Percentiles rank a stretch among this genome's conserved stretches.
Evolutionary conservation across 495 filamentous ascomycete species (phyloP).

Genomic region (Sphaerosporella brunnea): DNA sequence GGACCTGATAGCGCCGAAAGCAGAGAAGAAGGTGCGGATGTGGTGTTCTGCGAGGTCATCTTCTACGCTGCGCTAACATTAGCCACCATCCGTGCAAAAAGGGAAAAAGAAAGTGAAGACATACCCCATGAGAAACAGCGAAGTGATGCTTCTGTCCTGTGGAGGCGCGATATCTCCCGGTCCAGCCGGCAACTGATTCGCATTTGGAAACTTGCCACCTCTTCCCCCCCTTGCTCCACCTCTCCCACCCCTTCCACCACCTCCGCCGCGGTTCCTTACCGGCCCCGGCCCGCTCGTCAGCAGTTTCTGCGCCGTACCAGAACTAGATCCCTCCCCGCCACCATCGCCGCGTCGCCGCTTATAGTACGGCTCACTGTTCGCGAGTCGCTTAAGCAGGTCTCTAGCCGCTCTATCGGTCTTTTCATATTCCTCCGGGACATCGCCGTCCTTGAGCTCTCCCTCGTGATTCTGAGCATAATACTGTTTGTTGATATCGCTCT

Average conservation of each 20-base stretch:
- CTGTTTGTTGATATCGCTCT: conserved; percentile 82
- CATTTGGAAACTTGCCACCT: conserved; percentile 47
- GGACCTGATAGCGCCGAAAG: conserved; percentile 72
- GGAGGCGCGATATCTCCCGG: conserved; percentile 73
- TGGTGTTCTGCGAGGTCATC: conserved; percentile 88
- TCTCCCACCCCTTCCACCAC: conserved; percentile 30
- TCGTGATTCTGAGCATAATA: conserved; percentile 97
- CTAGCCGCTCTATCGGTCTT: conserved; percentile 92
- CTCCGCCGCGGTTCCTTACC: conserved; percentile 44
- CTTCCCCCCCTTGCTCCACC: conserved; percentile 30
- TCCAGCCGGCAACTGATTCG: conserved; percentile 56
- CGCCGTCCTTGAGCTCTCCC: conserved; percentile 79
- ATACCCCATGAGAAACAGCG: conserved; percentile 71
- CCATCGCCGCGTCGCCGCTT: conserved; percentile 46
- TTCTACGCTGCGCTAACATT: conserved; percentile 49
- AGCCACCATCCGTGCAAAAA: too few species aligned
- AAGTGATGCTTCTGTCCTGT: conserved; percentile 63
- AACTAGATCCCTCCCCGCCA: conserved; percentile 32
- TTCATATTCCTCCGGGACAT: conserved; percentile 72
- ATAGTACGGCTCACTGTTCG: conserved; percentile 87
- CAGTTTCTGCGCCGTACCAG: conserved; percentile 28
- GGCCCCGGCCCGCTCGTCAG: conserved; percentile 38
- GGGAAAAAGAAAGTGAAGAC: neutral
- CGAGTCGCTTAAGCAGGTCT: conserved; percentile 67
- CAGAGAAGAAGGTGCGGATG: conserved; percentile 72